These are phyloP conservation scores for Fusarium armeniacum DNA, from an alignment of 2,329 filamentous ascomycete genomes.

Conservation along the genomic window DNA sequence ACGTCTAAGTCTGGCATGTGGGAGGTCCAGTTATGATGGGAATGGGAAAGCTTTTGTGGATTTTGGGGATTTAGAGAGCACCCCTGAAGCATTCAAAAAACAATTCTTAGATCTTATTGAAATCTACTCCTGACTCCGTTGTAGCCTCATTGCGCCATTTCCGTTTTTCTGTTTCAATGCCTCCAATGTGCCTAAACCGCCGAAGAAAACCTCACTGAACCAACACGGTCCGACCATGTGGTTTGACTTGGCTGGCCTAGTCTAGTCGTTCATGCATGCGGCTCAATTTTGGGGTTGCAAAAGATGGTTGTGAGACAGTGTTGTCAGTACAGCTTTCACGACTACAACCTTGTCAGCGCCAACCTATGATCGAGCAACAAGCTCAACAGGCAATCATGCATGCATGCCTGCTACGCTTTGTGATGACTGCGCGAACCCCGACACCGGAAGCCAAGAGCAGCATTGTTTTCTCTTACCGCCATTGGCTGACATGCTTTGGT, in stretches of 20 bases:
- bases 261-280: slow-evolving; percentile 6
- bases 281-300: slow-evolving; percentile 5
- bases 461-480: background rate
- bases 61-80: slow-evolving; percentile 52
- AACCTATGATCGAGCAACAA: background rate
- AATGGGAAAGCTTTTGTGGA: slow-evolving; percentile 47
- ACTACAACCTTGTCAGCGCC: background rate
- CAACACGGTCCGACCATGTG: slow-evolving; percentile 2
- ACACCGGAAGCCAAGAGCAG: background rate
- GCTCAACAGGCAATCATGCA: slow-evolving; percentile 1
- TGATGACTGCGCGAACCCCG: slow-evolving; percentile 4
- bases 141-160: slow-evolving; percentile 34
- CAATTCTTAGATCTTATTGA: slow-evolving; percentile 53
- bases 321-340: background rate
- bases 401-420: slow-evolving; percentile 3
- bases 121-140: slow-evolving; percentile 45
- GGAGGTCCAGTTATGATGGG: slow-evolving; percentile 47
- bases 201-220: slow-evolving; percentile 9
- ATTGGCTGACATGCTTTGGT: slow-evolving; percentile 26
- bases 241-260: slow-evolving; percentile 11
- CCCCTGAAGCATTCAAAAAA: slow-evolving; percentile 52
- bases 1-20: slow-evolving; percentile 42
- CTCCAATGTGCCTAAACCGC: slow-evolving; percentile 13
- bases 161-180: slow-evolving; percentile 10
- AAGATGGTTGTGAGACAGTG: slow-evolving; percentile 10